phyloP scores from a whole-genome alignment of 1,139 yeast genomes.

The Chernovozyma aurita region DNA sequence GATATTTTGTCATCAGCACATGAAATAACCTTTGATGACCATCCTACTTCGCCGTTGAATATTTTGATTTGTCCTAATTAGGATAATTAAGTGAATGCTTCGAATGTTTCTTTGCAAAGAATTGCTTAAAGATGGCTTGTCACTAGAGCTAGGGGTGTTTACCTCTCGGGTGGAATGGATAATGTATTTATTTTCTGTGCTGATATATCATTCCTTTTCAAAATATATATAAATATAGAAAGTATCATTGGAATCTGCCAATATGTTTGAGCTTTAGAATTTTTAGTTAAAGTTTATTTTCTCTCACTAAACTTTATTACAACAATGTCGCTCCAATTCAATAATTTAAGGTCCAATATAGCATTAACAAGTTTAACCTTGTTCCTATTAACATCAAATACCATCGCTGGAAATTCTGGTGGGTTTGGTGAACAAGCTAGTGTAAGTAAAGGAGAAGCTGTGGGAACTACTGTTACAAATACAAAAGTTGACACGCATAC shows the following conservation, averaged over 20 bases:
- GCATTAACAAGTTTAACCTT: not conserved
- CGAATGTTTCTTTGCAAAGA: conserved; percentile 15
- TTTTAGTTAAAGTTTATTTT: too few relatives aligned
- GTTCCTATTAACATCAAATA: not conserved
- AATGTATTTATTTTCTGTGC: too few relatives aligned
- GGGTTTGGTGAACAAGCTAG: conserved; percentile 7
- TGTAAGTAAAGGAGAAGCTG: conserved; percentile 10
- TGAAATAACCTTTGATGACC: too few relatives aligned
- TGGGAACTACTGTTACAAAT: conserved; percentile 10
- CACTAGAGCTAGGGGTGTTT: too few relatives aligned
- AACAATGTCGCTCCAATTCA: not conserved
- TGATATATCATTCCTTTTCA: too few relatives aligned
- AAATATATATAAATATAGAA: conserved; percentile 15
- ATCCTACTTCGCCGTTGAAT: too few relatives aligned
- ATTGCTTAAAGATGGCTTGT: conserved; percentile 4
- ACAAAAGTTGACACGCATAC: conserved; percentile 9
- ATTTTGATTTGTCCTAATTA: conserved; percentile 1
- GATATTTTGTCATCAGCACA: too few relatives aligned
- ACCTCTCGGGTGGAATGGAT: too few relatives aligned
- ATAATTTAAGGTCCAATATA: not conserved
- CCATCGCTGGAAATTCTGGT: conserved; percentile 6
- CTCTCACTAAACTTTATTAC: not conserved
- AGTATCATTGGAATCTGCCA: conserved; percentile 9
- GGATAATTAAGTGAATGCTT: not conserved
- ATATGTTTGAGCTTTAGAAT: conserved; percentile 4